Evolutionary conservation across 257 asterid species (phyloP).

Genomic region (Echium plantagineum): DNA sequence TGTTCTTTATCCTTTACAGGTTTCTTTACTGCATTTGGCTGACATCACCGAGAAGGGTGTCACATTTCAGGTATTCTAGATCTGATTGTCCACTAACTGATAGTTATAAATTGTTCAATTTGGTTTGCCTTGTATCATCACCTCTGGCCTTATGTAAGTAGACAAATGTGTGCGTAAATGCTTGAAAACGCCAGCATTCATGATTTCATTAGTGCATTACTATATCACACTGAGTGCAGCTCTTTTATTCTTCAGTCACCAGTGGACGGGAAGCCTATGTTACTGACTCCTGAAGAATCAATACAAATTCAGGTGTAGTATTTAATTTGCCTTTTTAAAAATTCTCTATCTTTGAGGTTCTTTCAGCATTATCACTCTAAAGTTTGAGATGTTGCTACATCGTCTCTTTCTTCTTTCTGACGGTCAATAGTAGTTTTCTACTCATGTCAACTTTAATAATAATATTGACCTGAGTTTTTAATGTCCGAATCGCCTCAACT

Average conservation of each 20-base stretch:
- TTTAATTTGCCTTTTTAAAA: conserved; percentile 1
- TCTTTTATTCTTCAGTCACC: conserved; percentile 61
- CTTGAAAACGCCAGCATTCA: background rate
- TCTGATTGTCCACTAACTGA: background rate
- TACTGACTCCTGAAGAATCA: conserved; percentile 92
- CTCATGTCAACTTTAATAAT: no score
- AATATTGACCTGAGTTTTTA: no score
- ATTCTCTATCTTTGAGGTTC: conserved; percentile 5
- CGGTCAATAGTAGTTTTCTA: no score
- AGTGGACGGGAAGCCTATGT: conserved; percentile 96
- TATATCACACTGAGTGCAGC: background rate
- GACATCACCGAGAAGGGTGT: conserved; percentile 95
- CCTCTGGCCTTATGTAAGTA: background rate
- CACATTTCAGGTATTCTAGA: conserved; percentile 71
- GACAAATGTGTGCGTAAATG: background rate
- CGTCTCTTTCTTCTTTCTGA: no score
- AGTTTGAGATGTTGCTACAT: background rate
- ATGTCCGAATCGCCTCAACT: no score
- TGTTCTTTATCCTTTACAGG: conserved; percentile 34
- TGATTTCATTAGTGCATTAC: background rate
- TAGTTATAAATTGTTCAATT: background rate
- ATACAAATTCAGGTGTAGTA: conserved; percentile 62
- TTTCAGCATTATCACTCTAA: conserved; percentile 2
- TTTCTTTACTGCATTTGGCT: conserved; percentile 90
- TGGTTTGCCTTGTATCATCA: background rate